Base-by-base conservation (phyloP, 345 rosid genomes). In the Melaleuca alternifolia region DNA sequence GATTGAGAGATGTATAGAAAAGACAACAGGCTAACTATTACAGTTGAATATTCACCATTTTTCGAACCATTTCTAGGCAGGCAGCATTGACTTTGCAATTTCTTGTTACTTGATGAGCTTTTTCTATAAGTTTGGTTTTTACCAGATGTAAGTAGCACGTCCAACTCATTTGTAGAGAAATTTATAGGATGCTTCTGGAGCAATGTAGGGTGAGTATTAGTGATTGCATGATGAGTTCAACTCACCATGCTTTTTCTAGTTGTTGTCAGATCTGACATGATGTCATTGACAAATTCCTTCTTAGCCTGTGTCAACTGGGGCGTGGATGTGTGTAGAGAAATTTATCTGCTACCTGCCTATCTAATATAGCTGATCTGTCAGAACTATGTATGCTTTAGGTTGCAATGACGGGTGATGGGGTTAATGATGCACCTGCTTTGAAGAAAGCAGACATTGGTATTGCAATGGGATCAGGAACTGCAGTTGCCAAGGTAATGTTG, bases 341-440 rank as follows among this genome's bases (percentile, higher is more conserved):
- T 9, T 71, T 71, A 26, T 20, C 26, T 37, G 26, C 81, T 18
- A 71, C 48, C 81, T 71, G 10, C 81, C 81, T 71, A 33, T 71
- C 48, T 71, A 16, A 33, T 18, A 9, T 33, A 18, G 81, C 81
- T 71, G 81, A 71, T 71, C 48, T 71, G 79, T 28, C 44, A 11
- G 53, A 83, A 26, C 85, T 51, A n/a, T 54, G 51, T 53, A 57
- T 86, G 62, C 90, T 53, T 82, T 89, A 97, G 99, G 99, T 97
- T 89, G 99, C 99, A 88, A 96, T 97, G 99, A 97, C 99, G 86
- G 99, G 99, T 86, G 99, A 97, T 89, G 99, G 99, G 83, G 99
- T 97, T 84, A 97, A 97, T 92, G 99, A 97, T 93, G 99, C 99
- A 87, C 99, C 99, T 90, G 99, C 99, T 12, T 87, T 97, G 53